phyloP scores from a whole-genome alignment of 2,329 filamentous ascomycete species.

The Claviceps sp. region DNA sequence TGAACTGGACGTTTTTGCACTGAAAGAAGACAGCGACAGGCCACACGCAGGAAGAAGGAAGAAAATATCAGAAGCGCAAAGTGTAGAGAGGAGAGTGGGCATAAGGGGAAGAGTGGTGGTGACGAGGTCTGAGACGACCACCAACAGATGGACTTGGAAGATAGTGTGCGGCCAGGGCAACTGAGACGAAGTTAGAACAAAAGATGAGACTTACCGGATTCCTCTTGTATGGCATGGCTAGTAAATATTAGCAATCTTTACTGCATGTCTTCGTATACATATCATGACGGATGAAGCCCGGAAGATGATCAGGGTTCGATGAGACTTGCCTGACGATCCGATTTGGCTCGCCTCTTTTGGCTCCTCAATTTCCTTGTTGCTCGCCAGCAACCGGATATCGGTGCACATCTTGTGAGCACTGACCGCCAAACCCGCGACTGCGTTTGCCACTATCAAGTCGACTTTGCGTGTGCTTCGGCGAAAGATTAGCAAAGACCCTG shows the following conservation, averaged over 20 bases:
- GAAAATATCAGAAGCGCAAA: not conserved
- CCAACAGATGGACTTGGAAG: too few species aligned
- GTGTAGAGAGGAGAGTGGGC: not conserved
- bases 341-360: constrained; percentile 73
- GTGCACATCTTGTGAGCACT: constrained; percentile 57
- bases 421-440: constrained; percentile 66
- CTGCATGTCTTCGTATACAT: constrained; percentile 11
- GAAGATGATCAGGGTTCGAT: not conserved
- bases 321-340: constrained; percentile 28
- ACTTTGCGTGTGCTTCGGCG: constrained; percentile 54
- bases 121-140: too few species aligned
- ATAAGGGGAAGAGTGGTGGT: too few species aligned
- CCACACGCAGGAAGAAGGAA: not conserved
- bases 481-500: not conserved
- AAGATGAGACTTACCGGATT: constrained; percentile 7
- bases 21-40: not conserved
- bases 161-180: not conserved
- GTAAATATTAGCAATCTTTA: constrained; percentile 28
- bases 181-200: not conserved
- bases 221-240: constrained; percentile 19
- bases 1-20: not conserved
- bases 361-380: constrained; percentile 75
- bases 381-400: constrained; percentile 62
- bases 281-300: not conserved
- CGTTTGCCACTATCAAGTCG: constrained; percentile 68